A percentile compares a stretch with the other conserved stretches of the same genome.
Conservation (phyloP, 495 filamentous ascomycete genomes). For the Gamarada debralockiae region DNA sequence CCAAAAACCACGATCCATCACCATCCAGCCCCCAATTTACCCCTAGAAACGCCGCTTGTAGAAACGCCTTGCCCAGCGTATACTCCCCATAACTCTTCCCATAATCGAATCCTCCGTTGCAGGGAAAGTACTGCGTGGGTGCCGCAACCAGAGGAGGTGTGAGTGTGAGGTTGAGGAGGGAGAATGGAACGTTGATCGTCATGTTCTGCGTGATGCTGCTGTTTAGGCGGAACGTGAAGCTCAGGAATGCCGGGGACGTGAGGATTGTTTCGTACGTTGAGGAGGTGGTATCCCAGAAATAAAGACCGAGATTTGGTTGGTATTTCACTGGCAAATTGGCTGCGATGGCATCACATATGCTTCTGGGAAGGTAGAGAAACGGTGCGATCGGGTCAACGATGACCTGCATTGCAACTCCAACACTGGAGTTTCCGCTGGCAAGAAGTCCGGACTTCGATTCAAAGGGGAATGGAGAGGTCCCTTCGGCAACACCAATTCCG, state of each 20-base stretch:
- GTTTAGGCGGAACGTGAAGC: conserved; percentile 39
- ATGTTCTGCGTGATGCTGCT: not conserved
- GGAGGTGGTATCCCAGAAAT: conserved; percentile 45
- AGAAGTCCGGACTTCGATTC: conserved; percentile 33
- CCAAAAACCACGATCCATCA: too few relatives aligned
- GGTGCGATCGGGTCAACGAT: conserved; percentile 37
- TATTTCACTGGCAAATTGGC: conserved; percentile 41
- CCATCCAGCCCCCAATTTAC: too few relatives aligned
- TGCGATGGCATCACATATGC: conserved; percentile 47
- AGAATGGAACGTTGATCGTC: not conserved
- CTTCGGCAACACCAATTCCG: conserved; percentile 35
- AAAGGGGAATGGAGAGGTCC: conserved; percentile 39
- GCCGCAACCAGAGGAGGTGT: too few relatives aligned
- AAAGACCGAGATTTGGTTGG: conserved; percentile 35
- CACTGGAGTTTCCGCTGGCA: conserved; percentile 27
- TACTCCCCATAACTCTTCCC: too few relatives aligned
- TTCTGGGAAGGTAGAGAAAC: conserved; percentile 45
- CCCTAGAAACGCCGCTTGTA: too few relatives aligned
- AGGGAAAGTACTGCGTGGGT: too few relatives aligned
- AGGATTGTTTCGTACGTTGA: conserved; percentile 39
- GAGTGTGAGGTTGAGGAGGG: too few relatives aligned
- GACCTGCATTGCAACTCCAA: conserved; percentile 24
- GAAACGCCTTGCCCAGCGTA: too few relatives aligned
- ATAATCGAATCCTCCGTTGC: too few relatives aligned
- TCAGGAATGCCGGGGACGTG: conserved; percentile 41